Evolutionary conservation across 768 basidiomycete species (phyloP), one percentile per base, ranked within the genome.

Genomic region (Mrakia blollopis): DNA sequence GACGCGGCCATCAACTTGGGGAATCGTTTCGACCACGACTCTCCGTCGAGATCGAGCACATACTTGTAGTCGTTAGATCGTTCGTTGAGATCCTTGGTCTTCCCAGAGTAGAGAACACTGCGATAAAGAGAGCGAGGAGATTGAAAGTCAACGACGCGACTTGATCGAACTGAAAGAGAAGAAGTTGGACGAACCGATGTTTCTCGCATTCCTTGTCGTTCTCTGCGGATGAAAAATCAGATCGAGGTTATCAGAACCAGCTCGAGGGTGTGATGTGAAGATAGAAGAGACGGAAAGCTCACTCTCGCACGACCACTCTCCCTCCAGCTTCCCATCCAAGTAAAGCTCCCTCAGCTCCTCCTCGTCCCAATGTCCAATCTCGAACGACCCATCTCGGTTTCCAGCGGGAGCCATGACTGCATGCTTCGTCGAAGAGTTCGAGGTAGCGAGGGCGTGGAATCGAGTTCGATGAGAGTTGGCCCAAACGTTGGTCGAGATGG

Each of bases 11-110:
- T 84, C 74, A 84, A 79, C 50, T 83, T 73, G 14, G 84, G 84
- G 81, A 84, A 84, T 47, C 83, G 73, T 8, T 83, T 84, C 54
- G 82, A 82, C 84, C 84, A 84, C 63, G 84, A 82, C 79, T 84
- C 83, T 30, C 83, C 83, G 61, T 84, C 84, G 68, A 84, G 81
- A 71, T 84, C 84, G 74, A 84, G 83, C 7, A 84, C 83, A 74
- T 83, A 84, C 81, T 84, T 84, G 81, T 80, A 84, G 18, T 81
- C 79, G 75, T 84, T 84, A n/a, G 80, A 79, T 61, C 78, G 82
- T 75, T 84, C 83, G 16, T 80, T 75, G 70, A 78, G 79, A 72
- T 84, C 84, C 72, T 83, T 81, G 10, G 62, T 73, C 35, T 65
- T 44, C 3, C 30, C 28, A 28, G 77, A 74, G 67, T 35, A 78